Evolutionary conservation across 2,329 filamentous ascomycete genomes (phyloP).

Genomic region (Ophiocordyceps robertsii): DNA sequence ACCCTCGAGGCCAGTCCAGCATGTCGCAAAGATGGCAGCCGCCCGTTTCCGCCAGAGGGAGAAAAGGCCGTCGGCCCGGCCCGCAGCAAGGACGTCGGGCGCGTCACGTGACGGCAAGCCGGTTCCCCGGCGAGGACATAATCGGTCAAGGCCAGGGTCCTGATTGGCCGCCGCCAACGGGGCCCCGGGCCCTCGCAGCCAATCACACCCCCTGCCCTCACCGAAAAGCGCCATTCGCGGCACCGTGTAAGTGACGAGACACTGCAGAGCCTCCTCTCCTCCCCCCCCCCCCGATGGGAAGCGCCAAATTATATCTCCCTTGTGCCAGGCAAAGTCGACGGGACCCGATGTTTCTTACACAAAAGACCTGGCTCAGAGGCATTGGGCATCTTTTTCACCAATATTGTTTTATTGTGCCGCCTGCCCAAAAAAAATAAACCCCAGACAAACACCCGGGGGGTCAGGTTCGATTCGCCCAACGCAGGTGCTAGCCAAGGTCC

Average conservation of each 20-base stretch:
- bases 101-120: conserved; percentile 10
- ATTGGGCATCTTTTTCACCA: conserved; percentile 22
- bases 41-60: too few relatives aligned
- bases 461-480: conserved; percentile 20
- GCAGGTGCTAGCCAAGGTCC: conserved; percentile 22
- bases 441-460: conserved; percentile 2
- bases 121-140: conserved; percentile 10
- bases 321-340: conserved; percentile 22
- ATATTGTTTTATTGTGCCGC: conserved; percentile 16
- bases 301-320: conserved; percentile 25
- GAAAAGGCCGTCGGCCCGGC: neutral
- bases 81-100: neutral
- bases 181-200: conserved; percentile 7
- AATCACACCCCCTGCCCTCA: conserved; percentile 15
- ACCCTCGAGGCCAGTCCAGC: too few relatives aligned
- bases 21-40: too few relatives aligned
- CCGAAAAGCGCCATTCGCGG: conserved; percentile 14
- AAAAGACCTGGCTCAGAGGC: conserved; percentile 16
- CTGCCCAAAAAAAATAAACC: conserved; percentile 9
- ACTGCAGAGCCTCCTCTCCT: conserved; percentile 15
- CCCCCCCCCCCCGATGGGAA: conserved; percentile 6
- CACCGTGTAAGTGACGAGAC: conserved; percentile 22
- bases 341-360: conserved; percentile 25
- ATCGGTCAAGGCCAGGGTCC: conserved; percentile 16
- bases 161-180: conserved; percentile 15